These are phyloP conservation scores for Crithidia bombi DNA, from an alignment of 208 protist genomes.

Conservation along the genomic window DNA sequence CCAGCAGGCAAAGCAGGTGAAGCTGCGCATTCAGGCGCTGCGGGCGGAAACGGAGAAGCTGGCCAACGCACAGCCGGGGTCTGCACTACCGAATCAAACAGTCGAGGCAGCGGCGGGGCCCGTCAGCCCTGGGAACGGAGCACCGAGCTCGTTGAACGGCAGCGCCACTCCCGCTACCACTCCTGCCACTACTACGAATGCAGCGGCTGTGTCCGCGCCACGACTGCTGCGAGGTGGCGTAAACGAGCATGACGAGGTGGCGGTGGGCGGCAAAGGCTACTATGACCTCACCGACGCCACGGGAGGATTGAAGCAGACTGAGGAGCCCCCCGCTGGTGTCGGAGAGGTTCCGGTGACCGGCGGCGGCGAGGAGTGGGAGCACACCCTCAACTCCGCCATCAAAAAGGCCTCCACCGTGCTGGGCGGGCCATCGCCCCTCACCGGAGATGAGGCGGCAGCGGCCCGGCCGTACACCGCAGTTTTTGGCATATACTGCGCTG, in stretches of 20 bases:
- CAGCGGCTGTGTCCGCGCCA: not conserved
- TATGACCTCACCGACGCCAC: slow-evolving; percentile 54
- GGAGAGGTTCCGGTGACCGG: slow-evolving; percentile 41
- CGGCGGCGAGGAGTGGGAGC: slow-evolving; percentile 72
- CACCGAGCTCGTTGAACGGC: no score
- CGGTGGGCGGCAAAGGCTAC: slow-evolving; percentile 66
- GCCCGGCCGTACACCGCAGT: slow-evolving; percentile 49
- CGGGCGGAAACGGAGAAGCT: slow-evolving; percentile 20
- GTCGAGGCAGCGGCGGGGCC: slow-evolving; percentile 1
- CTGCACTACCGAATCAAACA: not conserved
- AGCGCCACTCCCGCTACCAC: not conserved
- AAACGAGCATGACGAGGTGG: slow-evolving; percentile 62
- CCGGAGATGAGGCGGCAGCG: slow-evolving; percentile 47
- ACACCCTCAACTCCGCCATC: slow-evolving; percentile 65
- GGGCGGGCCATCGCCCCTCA: slow-evolving; percentile 37
- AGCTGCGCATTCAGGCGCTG: slow-evolving; percentile 73
- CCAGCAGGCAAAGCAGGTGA: slow-evolving; percentile 77
- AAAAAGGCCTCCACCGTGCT: slow-evolving; percentile 40
- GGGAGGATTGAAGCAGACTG: slow-evolving; percentile 17
- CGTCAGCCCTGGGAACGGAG: not conserved
- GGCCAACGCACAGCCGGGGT: not conserved
- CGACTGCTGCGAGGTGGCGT: slow-evolving; percentile 2
- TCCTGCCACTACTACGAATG: not conserved
- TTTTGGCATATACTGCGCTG: slow-evolving; percentile 74
- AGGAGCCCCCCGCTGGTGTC: not conserved